phyloP scores from a whole-genome alignment of 1,139 yeast genomes.

The Geotrichum macrosporum region DNA sequence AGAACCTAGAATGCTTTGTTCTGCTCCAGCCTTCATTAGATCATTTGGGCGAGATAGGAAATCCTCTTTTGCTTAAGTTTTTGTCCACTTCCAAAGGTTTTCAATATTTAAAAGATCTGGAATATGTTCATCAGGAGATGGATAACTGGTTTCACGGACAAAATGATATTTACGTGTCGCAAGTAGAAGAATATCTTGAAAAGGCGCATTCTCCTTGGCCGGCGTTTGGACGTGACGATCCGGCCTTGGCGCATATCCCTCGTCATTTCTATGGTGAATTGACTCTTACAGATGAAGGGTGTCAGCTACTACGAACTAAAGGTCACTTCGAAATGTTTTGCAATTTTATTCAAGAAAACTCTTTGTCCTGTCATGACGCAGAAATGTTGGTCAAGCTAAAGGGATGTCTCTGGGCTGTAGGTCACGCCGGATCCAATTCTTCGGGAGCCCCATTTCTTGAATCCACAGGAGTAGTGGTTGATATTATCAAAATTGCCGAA shows the following conservation, averaged over 20 bases:
- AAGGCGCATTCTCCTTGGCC: slow-evolving; percentile 25
- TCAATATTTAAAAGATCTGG: slow-evolving; percentile 46
- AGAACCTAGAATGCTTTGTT: slow-evolving; percentile 45
- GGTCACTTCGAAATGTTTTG: slow-evolving; percentile 49
- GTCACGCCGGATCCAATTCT: slow-evolving; percentile 63
- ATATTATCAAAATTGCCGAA: slow-evolving; percentile 51
- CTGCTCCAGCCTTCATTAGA: slow-evolving; percentile 45
- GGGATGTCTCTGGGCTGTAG: slow-evolving; percentile 83
- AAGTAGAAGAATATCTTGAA: slow-evolving; percentile 47
- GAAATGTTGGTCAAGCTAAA: slow-evolving; percentile 48
- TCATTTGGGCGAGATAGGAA: slow-evolving; percentile 45
- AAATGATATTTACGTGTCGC: slow-evolving; percentile 50
- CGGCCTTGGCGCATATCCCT: slow-evolving; percentile 38
- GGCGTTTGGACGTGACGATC: slow-evolving; percentile 12
- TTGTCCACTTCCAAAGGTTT: slow-evolving; percentile 56
- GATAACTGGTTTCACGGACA: slow-evolving; percentile 56
- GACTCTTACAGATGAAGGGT: slow-evolving; percentile 78
- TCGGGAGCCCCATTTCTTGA: slow-evolving; percentile 67
- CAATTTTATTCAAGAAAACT: slow-evolving; percentile 40
- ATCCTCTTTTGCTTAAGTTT: slow-evolving; percentile 49
- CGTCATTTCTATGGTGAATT: slow-evolving; percentile 75
- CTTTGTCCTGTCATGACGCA: slow-evolving; percentile 1
- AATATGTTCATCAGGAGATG: slow-evolving; percentile 55
- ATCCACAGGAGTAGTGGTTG: slow-evolving; percentile 53
- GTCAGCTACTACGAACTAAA: slow-evolving; percentile 45